Evolutionary conservation across 257 asterid genomes (phyloP).

Genomic region (Primulina tabacum): DNA sequence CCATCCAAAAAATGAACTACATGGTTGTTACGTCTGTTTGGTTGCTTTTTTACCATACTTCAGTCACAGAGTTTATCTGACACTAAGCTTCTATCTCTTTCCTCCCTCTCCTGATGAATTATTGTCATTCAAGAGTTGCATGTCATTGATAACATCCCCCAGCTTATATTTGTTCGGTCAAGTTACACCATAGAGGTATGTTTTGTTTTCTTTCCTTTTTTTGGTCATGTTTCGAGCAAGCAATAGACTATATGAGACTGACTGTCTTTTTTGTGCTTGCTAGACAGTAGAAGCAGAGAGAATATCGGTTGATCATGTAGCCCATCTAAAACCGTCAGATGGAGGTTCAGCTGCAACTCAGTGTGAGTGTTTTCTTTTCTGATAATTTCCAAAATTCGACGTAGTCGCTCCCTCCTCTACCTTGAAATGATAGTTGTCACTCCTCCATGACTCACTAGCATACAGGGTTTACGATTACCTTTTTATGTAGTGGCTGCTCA

Average conservation of each 20-base stretch:
- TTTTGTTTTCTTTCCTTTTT: conserved; percentile 15
- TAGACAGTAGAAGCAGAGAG: conserved; percentile 99
- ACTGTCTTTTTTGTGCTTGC: conserved; percentile 11
- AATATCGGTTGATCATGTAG: conserved; percentile 96
- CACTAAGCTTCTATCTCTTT: conserved; percentile 1
- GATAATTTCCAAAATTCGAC: background rate
- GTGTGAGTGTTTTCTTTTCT: conserved; percentile 45
- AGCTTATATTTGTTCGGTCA: conserved; percentile 84
- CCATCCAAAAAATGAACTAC: conserved; percentile 5
- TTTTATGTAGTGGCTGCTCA: conserved; percentile 83
- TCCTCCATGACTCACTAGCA: background rate
- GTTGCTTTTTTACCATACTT: conserved; percentile 8
- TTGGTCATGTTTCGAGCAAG: conserved; percentile 15
- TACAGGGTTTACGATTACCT: conserved; percentile 5
- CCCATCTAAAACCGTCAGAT: conserved; percentile 95
- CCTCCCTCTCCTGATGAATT: conserved; percentile 25
- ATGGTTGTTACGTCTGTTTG: conserved; percentile 1
- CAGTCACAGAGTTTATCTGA: conserved; percentile 14
- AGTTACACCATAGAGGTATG: conserved; percentile 91
- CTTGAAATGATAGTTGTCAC: background rate
- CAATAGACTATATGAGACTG: conserved; percentile 12
- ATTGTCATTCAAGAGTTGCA: conserved; percentile 66
- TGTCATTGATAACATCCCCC: conserved; percentile 90
- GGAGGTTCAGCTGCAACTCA: conserved; percentile 99
- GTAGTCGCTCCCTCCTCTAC: background rate